phyloP scores from a whole-genome alignment of 1,139 yeast genomes.

The Geotrichum siamense region DNA sequence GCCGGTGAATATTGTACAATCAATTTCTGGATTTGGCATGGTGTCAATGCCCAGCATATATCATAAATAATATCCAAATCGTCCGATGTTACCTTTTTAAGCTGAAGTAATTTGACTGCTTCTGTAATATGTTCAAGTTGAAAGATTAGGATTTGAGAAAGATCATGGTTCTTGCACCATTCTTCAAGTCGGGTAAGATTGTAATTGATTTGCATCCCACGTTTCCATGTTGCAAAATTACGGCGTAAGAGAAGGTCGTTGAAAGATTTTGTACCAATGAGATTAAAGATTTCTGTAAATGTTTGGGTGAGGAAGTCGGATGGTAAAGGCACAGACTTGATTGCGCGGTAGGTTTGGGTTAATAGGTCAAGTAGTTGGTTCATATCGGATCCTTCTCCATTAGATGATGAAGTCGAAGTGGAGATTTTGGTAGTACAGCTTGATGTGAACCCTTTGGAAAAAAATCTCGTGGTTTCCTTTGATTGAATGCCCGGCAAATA shows the following conservation, averaged over 20 bases:
- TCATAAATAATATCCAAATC: constrained; percentile 92
- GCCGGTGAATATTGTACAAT: constrained; percentile 86
- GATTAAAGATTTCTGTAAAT: constrained; percentile 74
- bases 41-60: constrained; percentile 89
- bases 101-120: constrained; percentile 87
- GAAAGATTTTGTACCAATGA: constrained; percentile 91
- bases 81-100: constrained; percentile 80
- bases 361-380: constrained; percentile 87
- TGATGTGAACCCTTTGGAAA: constrained; percentile 66
- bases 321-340: constrained; percentile 87
- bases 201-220: constrained; percentile 93
- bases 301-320: constrained; percentile 80
- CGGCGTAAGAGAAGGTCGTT: constrained; percentile 94
- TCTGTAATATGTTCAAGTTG: constrained; percentile 85
- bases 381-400: constrained; percentile 72
- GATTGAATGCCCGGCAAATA: constrained; percentile 95
- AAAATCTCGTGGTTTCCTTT: constrained; percentile 77
- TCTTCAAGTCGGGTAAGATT: constrained; percentile 95
- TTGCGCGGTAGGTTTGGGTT: constrained; percentile 87
- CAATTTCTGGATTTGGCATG: constrained; percentile 88
- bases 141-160: constrained; percentile 81
- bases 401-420: too few relatives aligned
- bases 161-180: constrained; percentile 95
- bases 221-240: constrained; percentile 94
- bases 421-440: too few relatives aligned